A percentile compares a stretch with the other conserved stretches of the same genome.
phyloP scores from a whole-genome alignment of 805 yeast genomes.

The Ogataea degrootiae region DNA sequence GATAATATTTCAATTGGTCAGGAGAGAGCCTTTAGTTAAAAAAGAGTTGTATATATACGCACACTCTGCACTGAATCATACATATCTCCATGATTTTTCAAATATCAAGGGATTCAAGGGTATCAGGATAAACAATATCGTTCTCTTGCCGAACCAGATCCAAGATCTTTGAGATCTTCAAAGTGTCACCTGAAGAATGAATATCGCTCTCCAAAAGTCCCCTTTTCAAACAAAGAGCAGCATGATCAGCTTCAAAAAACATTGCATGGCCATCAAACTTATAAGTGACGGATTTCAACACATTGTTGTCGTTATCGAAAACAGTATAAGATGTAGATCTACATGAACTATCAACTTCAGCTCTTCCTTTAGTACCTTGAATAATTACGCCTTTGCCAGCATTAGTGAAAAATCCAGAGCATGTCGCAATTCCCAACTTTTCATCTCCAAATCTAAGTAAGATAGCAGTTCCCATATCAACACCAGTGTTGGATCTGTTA shows the following conservation, averaged over 20 bases:
- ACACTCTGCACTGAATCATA: too few relatives aligned
- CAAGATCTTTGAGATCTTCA: constrained; percentile 39
- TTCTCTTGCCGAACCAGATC: constrained; percentile 42
- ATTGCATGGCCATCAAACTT: constrained; percentile 39
- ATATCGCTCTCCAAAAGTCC: constrained; percentile 34
- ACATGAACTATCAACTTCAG: constrained; percentile 12
- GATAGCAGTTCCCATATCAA: constrained; percentile 37
- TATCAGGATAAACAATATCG: constrained; percentile 36
- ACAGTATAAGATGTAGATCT: constrained; percentile 26
- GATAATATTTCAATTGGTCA: background rate
- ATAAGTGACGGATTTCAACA: constrained; percentile 22
- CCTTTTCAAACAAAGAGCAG: constrained; percentile 38
- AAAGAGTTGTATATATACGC: too few relatives aligned
- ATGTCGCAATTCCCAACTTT: constrained; percentile 35
- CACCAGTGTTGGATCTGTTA: constrained; percentile 32
- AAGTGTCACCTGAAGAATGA: constrained; percentile 39
- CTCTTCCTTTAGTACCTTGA: constrained; percentile 18
- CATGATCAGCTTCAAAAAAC: constrained; percentile 52
- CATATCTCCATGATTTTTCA: background rate
- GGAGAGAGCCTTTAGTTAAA: background rate
- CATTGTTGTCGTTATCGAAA: constrained; percentile 23
- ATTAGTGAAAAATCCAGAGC: constrained; percentile 13
- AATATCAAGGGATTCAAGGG: constrained; percentile 14
- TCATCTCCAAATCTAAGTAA: constrained; percentile 35
- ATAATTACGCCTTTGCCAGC: constrained; percentile 4